Evolutionary conservation across 129 eudicot species (phyloP), one percentile per base, ranked within the genome.

Genomic region (Smallanthus sonchifolius): DNA sequence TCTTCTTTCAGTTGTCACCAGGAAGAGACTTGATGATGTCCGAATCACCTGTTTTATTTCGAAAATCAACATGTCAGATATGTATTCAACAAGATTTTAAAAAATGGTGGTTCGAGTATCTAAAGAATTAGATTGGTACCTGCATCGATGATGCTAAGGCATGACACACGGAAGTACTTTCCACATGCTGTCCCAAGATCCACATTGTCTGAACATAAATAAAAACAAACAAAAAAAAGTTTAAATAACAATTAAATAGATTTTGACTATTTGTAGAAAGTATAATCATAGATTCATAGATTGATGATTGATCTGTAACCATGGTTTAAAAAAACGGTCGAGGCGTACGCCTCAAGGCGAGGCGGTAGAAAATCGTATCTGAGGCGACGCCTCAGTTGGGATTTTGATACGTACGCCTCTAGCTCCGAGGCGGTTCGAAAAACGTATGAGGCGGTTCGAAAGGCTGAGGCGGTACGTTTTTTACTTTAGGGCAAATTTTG

Each of bases 151-250:
- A 85, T 76, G 84, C 86, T 82, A 64, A 85, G 89, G 73, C 89
- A 85, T 38, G 86, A 85, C 43, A 85, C 89, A 30, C 89, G 86
- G 54, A 82, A 82, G 44, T 81, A 85, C 79, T 85, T 85, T 38
- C 89, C 89, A 45, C 89, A 85, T 3, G 89, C 89, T 9, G 89
- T 85, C 32, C 89, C 89, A 74, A 85, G 75, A 57, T 85, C 86
- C 52, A 85, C 89, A 63, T 85, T 85, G 66, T 85, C 89, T 85
- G 77, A 62, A 0, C 34, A 69, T 3, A 60, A 6, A 60, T 0
- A 35, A 20, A 64, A 16, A 2, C 65, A 74, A 28, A 7, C 30
- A 24, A 24, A 24, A 24, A 24, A 24, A 4, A 3, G 3, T 42
- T 17, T 52, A 52, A 52, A 52, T 52, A 10, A 2, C 20, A 52